Evolutionary conservation across 345 rosid genomes (phyloP), one percentile per base, ranked within the genome.

Genomic region (Euphorbia pulcherrima): DNA sequence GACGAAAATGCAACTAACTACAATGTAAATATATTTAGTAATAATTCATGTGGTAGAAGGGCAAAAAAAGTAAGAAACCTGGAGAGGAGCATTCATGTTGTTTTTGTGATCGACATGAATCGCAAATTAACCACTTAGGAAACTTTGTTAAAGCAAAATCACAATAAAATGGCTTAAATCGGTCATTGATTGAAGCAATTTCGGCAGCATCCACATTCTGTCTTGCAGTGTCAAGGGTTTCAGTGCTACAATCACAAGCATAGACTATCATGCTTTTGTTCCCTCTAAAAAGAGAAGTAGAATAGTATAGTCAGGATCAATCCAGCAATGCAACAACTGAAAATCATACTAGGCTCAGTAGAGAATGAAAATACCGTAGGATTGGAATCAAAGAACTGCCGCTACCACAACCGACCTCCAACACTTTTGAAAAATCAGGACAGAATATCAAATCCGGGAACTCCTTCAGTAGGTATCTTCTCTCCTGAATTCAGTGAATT

Each of bases 331-430:
- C 20, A 75, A 23, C 53, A 57, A 24, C 35, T 27, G 24, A 60
- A 44, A 14, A 18, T n/a, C 1, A 60, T 27, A 57, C 3, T 7
- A 29, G 30, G 26, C 50, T 2, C 13, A 55, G 4, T 55, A 21
- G 18, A 55, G 24, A 6, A 1, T 2, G 52, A 37, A 26, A 48
- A 72, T 84, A 92, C 96, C 94, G 84, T 66, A 93, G 69, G 69
- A 93, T 81, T 10, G 96, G 96, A 77, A 87, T 84, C 21, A 80
- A 81, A 0, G 96, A 79, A 77, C 98, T 93, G 20, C 98, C 97
- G 80, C 81, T 93, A 47, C 98, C 97, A 67, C 97, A 88, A 21
- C 97, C 98, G 20, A 88, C 88, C 84, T 93, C 97, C 79, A 93
- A 82, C 54, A 90, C 78, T 79, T 79, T 87, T 3, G 86, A 73